Conservation (phyloP, 257 asterid genomes). For the Nicotiana tabacum region DNA sequence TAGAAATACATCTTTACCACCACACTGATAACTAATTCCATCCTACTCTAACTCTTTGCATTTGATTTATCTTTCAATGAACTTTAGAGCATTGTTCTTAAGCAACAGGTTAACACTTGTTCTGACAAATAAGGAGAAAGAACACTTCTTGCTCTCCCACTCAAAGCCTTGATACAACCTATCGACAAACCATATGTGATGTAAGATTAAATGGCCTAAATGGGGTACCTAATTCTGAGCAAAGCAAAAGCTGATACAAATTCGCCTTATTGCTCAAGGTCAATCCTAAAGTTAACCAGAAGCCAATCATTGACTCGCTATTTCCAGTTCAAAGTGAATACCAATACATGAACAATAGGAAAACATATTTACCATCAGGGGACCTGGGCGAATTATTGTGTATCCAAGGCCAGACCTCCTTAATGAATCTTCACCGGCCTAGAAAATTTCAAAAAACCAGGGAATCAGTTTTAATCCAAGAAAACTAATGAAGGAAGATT, state of each 20-base stretch:
- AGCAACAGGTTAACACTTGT: not conserved
- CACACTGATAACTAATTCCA: not conserved
- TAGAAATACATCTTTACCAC: not conserved
- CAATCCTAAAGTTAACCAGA: not conserved
- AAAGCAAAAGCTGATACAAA: not conserved
- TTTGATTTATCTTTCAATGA: not conserved
- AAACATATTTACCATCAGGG: slow-evolving; percentile 56
- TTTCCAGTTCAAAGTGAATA: not conserved
- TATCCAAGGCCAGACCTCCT: slow-evolving; percentile 97
- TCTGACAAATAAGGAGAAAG: not conserved
- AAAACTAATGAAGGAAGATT: not conserved
- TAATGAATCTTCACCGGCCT: slow-evolving; percentile 94
- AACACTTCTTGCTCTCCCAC: not conserved
- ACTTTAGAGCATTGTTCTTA: not conserved
- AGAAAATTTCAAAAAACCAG: not conserved
- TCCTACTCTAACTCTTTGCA: not conserved
- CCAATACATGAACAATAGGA: not conserved
- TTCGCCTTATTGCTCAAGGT: not conserved
- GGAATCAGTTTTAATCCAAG: slow-evolving; percentile 13
- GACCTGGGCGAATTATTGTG: slow-evolving; percentile 94
- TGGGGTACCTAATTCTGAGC: not conserved
- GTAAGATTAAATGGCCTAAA: not conserved
- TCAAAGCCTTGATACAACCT: not conserved
- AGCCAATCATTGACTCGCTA: not conserved
- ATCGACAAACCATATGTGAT: not conserved